Percentiles rank a stretch among this genome's conserved stretches.
Conservation (phyloP, 2,329 filamentous ascomycete species). For the Waltergamsia citrina region DNA sequence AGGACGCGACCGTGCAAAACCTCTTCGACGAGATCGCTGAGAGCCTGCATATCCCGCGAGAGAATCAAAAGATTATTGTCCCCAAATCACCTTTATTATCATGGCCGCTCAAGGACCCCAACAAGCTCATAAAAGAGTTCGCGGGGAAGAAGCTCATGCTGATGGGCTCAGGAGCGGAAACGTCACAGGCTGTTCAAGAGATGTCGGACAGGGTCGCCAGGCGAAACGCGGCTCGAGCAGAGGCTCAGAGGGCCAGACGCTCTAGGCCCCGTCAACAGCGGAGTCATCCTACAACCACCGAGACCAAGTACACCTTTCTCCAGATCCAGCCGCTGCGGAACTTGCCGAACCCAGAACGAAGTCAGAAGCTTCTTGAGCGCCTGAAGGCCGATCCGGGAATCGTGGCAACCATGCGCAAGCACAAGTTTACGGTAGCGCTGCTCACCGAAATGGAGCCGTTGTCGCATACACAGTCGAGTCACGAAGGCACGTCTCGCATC, state of each 20-base stretch:
- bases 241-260: constrained; percentile 5
- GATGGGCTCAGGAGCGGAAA: constrained; percentile 52
- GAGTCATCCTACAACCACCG: constrained; percentile 30
- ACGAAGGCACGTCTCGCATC: constrained; percentile 65
- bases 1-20: constrained; percentile 41
- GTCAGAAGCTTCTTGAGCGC: constrained; percentile 61
- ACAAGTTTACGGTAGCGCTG: constrained; percentile 75
- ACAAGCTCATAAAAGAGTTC: constrained; percentile 37
- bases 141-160: constrained; percentile 52
- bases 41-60: constrained; percentile 46
- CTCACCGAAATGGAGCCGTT: constrained; percentile 94
- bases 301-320: constrained; percentile 70
- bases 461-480: constrained; percentile 61
- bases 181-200: constrained; percentile 44
- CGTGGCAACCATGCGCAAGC: constrained; percentile 69
- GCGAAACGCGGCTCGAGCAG: constrained; percentile 20
- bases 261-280: constrained; percentile 9
- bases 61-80: constrained; percentile 61
- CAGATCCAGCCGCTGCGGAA: constrained; percentile 65
- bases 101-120: constrained; percentile 51
- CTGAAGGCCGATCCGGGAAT: constrained; percentile 81
- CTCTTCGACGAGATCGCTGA: constrained; percentile 49
- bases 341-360: constrained; percentile 66
- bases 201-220: constrained; percentile 38
- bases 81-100: constrained; percentile 57